These are phyloP conservation scores for Talaromyces stipitatus DNA, from an alignment of 495 filamentous ascomycete species.

Conservation along the genomic window DNA sequence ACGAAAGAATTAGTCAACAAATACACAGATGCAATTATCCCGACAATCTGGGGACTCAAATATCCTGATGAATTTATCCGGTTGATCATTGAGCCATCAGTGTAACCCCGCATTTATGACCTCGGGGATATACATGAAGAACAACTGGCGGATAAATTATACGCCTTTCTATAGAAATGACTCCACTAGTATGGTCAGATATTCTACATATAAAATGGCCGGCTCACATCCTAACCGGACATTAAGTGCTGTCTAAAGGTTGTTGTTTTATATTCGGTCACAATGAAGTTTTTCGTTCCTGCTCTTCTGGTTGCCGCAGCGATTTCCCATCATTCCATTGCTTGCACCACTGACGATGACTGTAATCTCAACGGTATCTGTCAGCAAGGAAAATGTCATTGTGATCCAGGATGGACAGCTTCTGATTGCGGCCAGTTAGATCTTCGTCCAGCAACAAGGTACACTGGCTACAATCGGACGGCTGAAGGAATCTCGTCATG, in stretches of 20 bases:
- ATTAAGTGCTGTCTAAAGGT: not conserved
- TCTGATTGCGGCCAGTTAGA: conserved; percentile 30
- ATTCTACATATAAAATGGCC: not conserved
- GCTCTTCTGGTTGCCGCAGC: not conserved
- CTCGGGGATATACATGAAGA: not conserved
- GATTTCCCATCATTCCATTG: not conserved
- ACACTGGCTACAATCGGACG: conserved; percentile 28
- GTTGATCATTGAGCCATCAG: not conserved
- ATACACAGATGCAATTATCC: no score
- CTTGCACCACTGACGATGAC: conserved; percentile 29
- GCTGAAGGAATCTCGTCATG: conserved; percentile 27
- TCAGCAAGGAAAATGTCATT: conserved; percentile 15
- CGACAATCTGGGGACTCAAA: no score
- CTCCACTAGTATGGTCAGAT: not conserved
- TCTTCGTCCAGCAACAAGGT: conserved; percentile 19
- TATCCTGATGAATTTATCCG: not conserved
- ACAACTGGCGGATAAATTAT: no score
- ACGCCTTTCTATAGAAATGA: not conserved
- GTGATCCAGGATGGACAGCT: conserved; percentile 31
- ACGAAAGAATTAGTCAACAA: no score
- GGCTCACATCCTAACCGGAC: not conserved
- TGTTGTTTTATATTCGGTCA: not conserved
- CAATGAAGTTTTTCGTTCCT: not conserved
- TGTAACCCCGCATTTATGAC: not conserved
- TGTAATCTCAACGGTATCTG: conserved; percentile 34